Evolutionary conservation across 1,139 yeast genomes (phyloP).

Genomic region (Pichia sp.): DNA sequence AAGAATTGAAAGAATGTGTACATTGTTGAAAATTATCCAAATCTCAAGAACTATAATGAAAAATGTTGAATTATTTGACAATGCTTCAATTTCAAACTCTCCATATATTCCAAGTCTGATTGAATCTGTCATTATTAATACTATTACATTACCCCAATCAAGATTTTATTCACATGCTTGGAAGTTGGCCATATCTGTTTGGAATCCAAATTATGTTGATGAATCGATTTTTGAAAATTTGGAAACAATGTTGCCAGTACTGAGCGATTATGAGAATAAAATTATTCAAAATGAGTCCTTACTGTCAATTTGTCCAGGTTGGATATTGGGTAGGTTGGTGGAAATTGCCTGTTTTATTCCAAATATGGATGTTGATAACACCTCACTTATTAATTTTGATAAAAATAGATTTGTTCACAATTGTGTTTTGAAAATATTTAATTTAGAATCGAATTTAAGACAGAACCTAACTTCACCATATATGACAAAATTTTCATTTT

Average conservation of each 20-base stretch:
- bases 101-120: conserved; percentile 77
- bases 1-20: conserved; percentile 65
- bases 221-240: conserved; percentile 14
- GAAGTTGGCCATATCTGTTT: conserved; percentile 46
- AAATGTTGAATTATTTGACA: conserved; percentile 45
- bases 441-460: conserved; percentile 27
- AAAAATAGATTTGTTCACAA: conserved; percentile 60
- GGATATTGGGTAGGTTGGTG: conserved; percentile 55
- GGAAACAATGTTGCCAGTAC: conserved; percentile 13
- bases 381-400: conserved; percentile 58
- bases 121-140: conserved; percentile 73
- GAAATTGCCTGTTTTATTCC: conserved; percentile 67
- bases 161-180: conserved; percentile 62
- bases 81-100: conserved; percentile 27
- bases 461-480: conserved; percentile 9
- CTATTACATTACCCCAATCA: conserved; percentile 75
- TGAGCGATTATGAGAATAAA: conserved; percentile 6
- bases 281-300: conserved; percentile 17
- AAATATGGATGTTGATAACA: conserved; percentile 54
- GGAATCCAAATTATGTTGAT: conserved; percentile 5
- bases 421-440: conserved; percentile 45
- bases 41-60: conserved; percentile 67
- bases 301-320: conserved; percentile 81
- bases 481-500: conserved; percentile 25
- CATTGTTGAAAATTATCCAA: conserved; percentile 61